Base-by-base conservation (phyloP, 352 stramenopile genomes). In the Phytophthora brassicae region DNA sequence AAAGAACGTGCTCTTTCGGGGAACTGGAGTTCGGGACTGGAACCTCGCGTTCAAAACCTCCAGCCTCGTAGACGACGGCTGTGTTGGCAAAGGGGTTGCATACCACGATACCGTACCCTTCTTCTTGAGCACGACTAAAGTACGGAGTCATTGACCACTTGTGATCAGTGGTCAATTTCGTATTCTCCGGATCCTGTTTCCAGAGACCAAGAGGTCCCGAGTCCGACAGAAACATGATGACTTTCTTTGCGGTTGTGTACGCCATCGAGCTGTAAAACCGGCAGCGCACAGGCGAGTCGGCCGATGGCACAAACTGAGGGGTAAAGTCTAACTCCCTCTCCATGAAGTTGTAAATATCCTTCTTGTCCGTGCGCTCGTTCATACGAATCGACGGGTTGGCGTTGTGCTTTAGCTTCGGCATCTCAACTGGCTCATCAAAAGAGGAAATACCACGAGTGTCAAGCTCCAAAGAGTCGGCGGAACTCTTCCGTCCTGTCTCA, bases 61-160 rank as follows among this genome's bases (percentile, higher is more conserved):
- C 88, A 4, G 87, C 86, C 78, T 96, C 88, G 61, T 94, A 95
- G 11, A 96, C 88, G 6, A 94, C 84, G 13, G 86, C 86, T n/a
- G 68, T 90, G 54, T 96, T 96, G 8, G 83, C 81, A 56, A 93
- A 96, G 23, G 88, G 88, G 48, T 96, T 96, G 68, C 86, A 96
- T 42, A 94, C 77, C 28, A 96, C 71, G 57, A 96, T 77, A 28
- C 86, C 86, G 46, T 89, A 96, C 19, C 88, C 88, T 58, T 95
- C 88, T 64, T 92, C 82, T 71, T 94, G 86, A 2, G 86, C 88
- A 47, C 86, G 88, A 29, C 70, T 89, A 20, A 95, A 84, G 63
- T 93, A 96, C 20, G 77, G 77, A 19, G 86, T 75, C 88, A 96
- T 96, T 2, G 88, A 90, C 84, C 86, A 96, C 56, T 92, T 92